Evolutionary conservation across 106 monocot species (phyloP), one percentile per base, ranked within the genome.

Genomic region (Apostasia ramifera): DNA sequence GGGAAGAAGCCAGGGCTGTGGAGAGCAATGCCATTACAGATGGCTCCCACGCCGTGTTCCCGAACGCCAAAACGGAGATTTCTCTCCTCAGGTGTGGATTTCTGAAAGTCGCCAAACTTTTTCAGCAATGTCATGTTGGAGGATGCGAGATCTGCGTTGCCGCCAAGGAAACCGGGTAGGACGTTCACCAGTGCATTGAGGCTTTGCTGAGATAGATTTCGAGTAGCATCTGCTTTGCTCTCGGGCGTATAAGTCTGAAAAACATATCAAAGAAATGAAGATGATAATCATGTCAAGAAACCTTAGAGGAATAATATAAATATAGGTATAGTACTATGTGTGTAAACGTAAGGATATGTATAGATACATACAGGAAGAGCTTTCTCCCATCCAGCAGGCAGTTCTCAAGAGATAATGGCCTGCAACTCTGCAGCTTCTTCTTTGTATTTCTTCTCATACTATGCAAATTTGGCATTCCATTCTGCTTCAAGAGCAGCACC

Each of bases 91-190:
- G 92, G 92, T 7, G 92, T 83, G 52, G 66, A 71, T 71, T 85
- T 92, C 38, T 85, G 92, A 77, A 92, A 92, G 81, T 92, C 73
- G 3, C 92, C 88, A 72, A 74, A 92, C 75, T 68, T 81, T 55
- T 92, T 92, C 44, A 92, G 45, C 56, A 92, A 60, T 55, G 92
- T 92, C 92, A 92, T 92, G 71, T 92, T 92, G 54, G 91, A 87
- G 47, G 91, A 84, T 15, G 91, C 91, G 43, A 91, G 87, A 53
- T 91, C 91, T 41, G 91, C 86, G 15, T 86, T 87, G 49, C 87
- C 91, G 37, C 91, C 91, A 45, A 91, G 84, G 64, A 91, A 69
- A n/a, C 91, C 91, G 26, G 91, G 91, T 6, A 87, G 65, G 11
- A 87, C 84, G 64, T 71, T 81, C 2, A 80, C 84, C 66, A 91